A percentile compares a stretch with the other conserved stretches of the same genome.
Conservation (phyloP, 108 stramenopile species). For the Nitzschia sp. region DNA sequence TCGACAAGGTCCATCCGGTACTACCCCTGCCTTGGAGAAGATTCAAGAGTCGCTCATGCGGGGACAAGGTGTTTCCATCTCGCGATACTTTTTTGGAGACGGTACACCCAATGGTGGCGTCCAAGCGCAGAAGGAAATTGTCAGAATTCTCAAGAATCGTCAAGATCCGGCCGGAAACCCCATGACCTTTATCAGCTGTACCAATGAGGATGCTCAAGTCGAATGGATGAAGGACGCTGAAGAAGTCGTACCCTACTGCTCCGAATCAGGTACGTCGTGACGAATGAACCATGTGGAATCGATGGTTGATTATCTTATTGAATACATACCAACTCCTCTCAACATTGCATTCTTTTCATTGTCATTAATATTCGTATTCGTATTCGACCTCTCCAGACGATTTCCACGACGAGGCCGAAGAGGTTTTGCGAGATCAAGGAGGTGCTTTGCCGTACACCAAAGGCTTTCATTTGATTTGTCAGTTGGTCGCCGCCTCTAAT, state of each 20-base stretch:
- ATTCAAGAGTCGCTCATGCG: conserved; percentile 47
- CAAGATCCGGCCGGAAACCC: conserved; percentile 42
- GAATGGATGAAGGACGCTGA: conserved; percentile 68
- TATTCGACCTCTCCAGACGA: no score
- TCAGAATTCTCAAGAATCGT: conserved; percentile 34
- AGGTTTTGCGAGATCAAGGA: conserved; percentile 56
- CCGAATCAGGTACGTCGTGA: no score
- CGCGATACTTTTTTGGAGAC: conserved; percentile 56
- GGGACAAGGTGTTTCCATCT: conserved; percentile 30
- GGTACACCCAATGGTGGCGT: conserved; percentile 51
- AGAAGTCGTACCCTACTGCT: conserved; percentile 50
- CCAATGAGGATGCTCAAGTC: conserved; percentile 55
- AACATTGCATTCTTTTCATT: no score
- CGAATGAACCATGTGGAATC: no score
- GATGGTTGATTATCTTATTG: no score
- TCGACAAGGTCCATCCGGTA: conserved; percentile 32
- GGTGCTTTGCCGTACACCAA: conserved; percentile 49
- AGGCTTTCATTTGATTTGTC: conserved; percentile 52
- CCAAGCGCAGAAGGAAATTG: conserved; percentile 37
- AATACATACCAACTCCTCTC: no score
- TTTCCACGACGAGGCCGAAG: conserved; percentile 41
- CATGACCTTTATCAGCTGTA: conserved; percentile 52
- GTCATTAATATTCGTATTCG: no score
- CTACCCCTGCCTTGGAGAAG: conserved; percentile 45
- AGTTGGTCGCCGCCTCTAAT: conserved; percentile 49